phyloP scores from a whole-genome alignment of 2,329 filamentous ascomycete genomes.

The Nigrospora osmanthi region DNA sequence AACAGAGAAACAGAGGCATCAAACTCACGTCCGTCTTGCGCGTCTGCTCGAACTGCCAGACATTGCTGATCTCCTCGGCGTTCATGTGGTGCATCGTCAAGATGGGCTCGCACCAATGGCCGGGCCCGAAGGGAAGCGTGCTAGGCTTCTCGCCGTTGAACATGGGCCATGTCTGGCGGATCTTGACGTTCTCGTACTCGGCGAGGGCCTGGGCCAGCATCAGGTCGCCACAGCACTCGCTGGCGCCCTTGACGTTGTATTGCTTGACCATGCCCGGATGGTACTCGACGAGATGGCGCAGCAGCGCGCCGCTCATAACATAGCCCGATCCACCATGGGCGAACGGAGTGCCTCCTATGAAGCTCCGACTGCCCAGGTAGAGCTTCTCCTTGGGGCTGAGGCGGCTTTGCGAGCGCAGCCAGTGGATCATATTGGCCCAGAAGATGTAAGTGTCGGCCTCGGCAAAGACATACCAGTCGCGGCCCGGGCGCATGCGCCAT shows the following conservation, averaged over 20 bases:
- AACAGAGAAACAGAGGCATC: background rate
- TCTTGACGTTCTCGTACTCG: slow-evolving; percentile 32
- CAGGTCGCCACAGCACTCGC: slow-evolving; percentile 44
- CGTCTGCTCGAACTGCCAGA: slow-evolving; percentile 47
- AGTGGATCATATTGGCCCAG: slow-evolving; percentile 44
- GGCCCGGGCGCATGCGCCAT: slow-evolving; percentile 43
- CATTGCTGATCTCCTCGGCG: slow-evolving; percentile 39
- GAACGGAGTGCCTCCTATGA: slow-evolving; percentile 36
- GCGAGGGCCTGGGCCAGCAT: slow-evolving; percentile 39
- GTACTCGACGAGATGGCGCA: slow-evolving; percentile 37
- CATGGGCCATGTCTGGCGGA: slow-evolving; percentile 41
- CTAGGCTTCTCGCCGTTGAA: slow-evolving; percentile 48
- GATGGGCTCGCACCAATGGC: slow-evolving; percentile 49
- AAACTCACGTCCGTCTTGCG: slow-evolving; percentile 31
- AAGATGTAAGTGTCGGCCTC: slow-evolving; percentile 52
- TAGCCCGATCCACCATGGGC: slow-evolving; percentile 53
- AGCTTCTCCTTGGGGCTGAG: slow-evolving; percentile 33
- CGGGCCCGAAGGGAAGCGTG: slow-evolving; percentile 37
- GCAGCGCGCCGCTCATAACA: slow-evolving; percentile 41
- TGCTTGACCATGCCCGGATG: slow-evolving; percentile 33
- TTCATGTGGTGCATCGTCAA: slow-evolving; percentile 50
- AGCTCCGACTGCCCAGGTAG: slow-evolving; percentile 44
- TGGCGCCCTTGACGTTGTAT: slow-evolving; percentile 35
- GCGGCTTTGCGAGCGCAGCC: slow-evolving; percentile 31
- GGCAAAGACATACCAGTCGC: slow-evolving; percentile 52